These are phyloP conservation scores for Fusarium sp. DNA, from an alignment of 2,329 filamentous ascomycete genomes.

Conservation along the genomic window DNA sequence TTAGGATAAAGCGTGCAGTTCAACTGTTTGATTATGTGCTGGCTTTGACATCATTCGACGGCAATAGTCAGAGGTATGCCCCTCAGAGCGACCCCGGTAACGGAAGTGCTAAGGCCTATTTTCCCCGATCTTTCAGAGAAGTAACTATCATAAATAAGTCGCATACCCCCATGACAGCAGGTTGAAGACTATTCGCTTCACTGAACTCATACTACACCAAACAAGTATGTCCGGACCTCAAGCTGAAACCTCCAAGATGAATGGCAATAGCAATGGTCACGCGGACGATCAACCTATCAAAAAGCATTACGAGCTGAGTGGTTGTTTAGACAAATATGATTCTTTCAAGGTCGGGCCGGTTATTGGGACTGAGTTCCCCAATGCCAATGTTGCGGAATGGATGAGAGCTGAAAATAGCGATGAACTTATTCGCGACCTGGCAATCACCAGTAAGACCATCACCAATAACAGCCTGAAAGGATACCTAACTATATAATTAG, in stretches of 20 bases:
- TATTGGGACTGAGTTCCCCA: slow-evolving; percentile 6
- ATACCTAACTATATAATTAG: background rate
- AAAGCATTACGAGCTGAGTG: background rate
- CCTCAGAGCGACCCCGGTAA: no score
- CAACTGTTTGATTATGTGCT: no score
- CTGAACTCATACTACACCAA: background rate
- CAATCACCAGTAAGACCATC: background rate
- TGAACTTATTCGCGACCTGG: background rate
- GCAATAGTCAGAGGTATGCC: no score
- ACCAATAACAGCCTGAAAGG: no score
- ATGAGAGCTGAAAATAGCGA: background rate
- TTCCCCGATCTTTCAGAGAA: no score
- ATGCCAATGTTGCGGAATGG: slow-evolving; percentile 3
- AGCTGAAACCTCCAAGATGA: background rate
- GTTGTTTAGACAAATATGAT: background rate
- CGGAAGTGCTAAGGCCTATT: no score
- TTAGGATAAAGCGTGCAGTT: no score
- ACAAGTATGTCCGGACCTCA: background rate
- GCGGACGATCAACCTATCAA: background rate
- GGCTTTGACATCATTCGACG: no score
- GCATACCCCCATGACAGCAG: no score
- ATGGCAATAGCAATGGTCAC: background rate
- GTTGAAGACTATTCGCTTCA: background rate
- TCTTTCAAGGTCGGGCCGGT: slow-evolving; percentile 1
- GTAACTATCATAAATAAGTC: no score